Evolutionary conservation across 345 rosid genomes (phyloP).

Genomic region (Theobroma cacao): DNA sequence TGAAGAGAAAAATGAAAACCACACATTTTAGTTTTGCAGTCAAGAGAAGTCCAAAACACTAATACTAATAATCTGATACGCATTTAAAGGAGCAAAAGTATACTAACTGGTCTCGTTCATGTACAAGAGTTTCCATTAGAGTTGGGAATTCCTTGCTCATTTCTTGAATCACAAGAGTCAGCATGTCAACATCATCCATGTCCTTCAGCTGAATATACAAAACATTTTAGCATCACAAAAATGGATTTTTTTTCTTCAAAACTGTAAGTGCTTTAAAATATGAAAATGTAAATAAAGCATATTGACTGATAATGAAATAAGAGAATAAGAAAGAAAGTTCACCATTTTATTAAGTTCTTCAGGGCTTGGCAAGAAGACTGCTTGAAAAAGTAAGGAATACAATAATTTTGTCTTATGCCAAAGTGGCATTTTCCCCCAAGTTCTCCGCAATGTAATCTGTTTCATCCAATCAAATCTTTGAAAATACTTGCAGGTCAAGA

Average conservation of each 20-base stretch:
- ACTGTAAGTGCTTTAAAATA: background rate
- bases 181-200: conserved; percentile 90
- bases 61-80: background rate
- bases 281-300: background rate
- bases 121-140: conserved; percentile 90
- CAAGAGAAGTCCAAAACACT: background rate
- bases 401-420: conserved; percentile 81
- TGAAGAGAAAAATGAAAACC: background rate
- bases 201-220: conserved; percentile 68
- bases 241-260: background rate
- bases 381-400: conserved; percentile 66
- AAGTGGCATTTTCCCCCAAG: conserved; percentile 89
- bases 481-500: background rate
- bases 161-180: conserved; percentile 95
- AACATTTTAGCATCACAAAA: conserved; percentile 10
- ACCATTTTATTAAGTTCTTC: conserved; percentile 88
- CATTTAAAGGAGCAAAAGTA: conserved; percentile 19
- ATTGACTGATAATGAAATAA: conserved; percentile 1
- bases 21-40: background rate
- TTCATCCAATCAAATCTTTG: conserved; percentile 15
- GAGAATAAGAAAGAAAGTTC: conserved; percentile 12
- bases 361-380: conserved; percentile 71
- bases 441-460: conserved; percentile 74
- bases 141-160: conserved; percentile 98
- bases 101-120: conserved; percentile 95